These are phyloP conservation scores for Cryphonectria carpinicola DNA, from an alignment of 2,329 filamentous ascomycete species.

Conservation along the genomic window DNA sequence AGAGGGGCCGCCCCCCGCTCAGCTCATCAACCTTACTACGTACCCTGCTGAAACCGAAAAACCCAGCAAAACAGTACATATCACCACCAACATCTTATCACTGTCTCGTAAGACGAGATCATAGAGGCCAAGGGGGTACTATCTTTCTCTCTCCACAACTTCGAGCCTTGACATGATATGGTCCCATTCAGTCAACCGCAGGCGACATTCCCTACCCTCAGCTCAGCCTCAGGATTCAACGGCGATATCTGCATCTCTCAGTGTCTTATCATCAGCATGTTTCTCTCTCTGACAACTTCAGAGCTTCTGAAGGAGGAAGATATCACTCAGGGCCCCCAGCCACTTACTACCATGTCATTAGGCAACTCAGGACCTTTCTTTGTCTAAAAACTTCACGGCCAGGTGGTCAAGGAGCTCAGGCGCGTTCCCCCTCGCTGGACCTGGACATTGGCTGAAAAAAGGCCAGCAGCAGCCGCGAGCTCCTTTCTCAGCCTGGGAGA, in stretches of 20 bases:
- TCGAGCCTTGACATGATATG: neutral
- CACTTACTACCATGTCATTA: conserved; percentile 26
- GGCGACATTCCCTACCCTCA: neutral
- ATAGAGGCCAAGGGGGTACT: neutral
- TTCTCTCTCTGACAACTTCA: neutral
- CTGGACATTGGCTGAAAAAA: too few species aligned
- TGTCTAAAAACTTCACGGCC: conserved; percentile 12
- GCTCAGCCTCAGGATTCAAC: neutral
- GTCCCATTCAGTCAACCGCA: too few species aligned
- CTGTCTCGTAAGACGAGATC: neutral
- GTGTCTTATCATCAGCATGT: neutral
- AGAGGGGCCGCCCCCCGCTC: too few species aligned
- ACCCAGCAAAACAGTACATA: too few species aligned
- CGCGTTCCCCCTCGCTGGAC: neutral
- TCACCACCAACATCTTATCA: too few species aligned
- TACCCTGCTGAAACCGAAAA: too few species aligned
- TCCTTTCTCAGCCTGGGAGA: too few species aligned
- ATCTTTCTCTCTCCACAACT: neutral
- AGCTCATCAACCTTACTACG: neutral
- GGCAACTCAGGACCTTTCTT: conserved; percentile 23
- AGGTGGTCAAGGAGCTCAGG: conserved; percentile 14
- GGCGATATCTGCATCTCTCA: neutral
- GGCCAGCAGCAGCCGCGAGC: too few species aligned
- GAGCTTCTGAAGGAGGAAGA: neutral
- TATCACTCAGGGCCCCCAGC: neutral